These are phyloP conservation scores for Calonectria henricotiae DNA, from an alignment of 2,329 filamentous ascomycete genomes.

Conservation along the genomic window DNA sequence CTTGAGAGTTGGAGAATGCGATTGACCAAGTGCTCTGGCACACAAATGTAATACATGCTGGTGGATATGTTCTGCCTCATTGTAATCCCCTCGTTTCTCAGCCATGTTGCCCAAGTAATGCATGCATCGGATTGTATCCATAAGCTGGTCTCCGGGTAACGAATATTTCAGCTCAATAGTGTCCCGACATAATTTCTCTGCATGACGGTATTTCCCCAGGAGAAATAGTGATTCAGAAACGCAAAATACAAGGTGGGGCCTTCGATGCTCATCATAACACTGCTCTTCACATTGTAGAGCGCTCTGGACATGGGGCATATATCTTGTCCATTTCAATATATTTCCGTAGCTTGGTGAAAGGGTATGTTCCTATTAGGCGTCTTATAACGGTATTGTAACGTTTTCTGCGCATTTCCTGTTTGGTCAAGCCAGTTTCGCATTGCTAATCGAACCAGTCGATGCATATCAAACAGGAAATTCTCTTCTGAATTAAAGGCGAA, in stretches of 20 bases:
- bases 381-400: constrained; percentile 30
- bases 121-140: constrained; percentile 29
- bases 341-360: constrained; percentile 42
- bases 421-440: constrained; percentile 52
- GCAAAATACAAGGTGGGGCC: background rate
- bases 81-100: background rate
- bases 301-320: constrained; percentile 48
- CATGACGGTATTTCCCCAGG: constrained; percentile 39
- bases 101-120: constrained; percentile 29
- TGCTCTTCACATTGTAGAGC: constrained; percentile 24
- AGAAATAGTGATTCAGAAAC: constrained; percentile 56
- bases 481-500: constrained; percentile 54
- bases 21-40: background rate
- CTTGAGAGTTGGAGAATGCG: background rate
- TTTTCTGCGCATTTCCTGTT: constrained; percentile 29
- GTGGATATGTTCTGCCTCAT: constrained; percentile 9
- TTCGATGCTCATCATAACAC: constrained; percentile 8
- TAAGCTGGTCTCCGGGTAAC: constrained; percentile 41
- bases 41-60: background rate
- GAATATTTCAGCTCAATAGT: constrained; percentile 36
- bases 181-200: constrained; percentile 36
- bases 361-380: constrained; percentile 39
- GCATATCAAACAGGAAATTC: constrained; percentile 50
- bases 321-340: constrained; percentile 45
- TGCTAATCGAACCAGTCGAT: constrained; percentile 54